Evolutionary conservation across 73 alveolate genomes (phyloP), one percentile per base, ranked within the genome.

Genomic region (Uronychia setigera): DNA sequence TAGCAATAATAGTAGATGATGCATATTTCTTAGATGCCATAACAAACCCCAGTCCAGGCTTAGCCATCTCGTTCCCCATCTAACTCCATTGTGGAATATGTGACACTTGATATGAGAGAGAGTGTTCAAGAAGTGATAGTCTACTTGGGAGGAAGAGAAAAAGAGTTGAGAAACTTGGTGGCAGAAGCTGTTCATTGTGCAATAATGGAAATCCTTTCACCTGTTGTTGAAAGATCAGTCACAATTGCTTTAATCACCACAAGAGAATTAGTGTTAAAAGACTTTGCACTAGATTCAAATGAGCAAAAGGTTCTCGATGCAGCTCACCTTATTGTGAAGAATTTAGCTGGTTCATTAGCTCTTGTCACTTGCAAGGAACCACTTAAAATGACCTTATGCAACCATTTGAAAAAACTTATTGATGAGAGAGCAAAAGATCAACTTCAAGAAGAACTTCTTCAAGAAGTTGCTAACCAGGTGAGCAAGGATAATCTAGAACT

Each of bases 331-430:
- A 97, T 96, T 32, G 97, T 97, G 25, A 78, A 97, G 87, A 92
- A 95, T 58, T 84, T 98, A 33, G 98, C 99, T 29, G 99, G 99
- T 0, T 89, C 97, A 26, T 92, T 98, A 59, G 99, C 99, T 26
- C 93, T 94, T 33, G 99, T 98, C 31, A 98, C 99, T 0, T 98
- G 99, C 82, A 97, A 97, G 91, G 99, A 98, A 76, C 99, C 99
- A 9, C 92, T 98, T 35, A 93, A 96, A 79, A 94, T 93, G 91
- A 89, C 97, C 35, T 87, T 96, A 60, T 82, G 92, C 46, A 92
- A 95, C 81, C 91, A 91, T 89, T 86, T 98, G 58, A 94, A 91
- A 83, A 97, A 96, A 79, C 30, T 59, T n/a, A 31, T 87, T 33
- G 32, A 74, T 19, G 29, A 60, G n/a, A 81, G 75, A 26, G 33